phyloP scores from a whole-genome alignment of 805 yeast species.

The Priceomyces medius region DNA sequence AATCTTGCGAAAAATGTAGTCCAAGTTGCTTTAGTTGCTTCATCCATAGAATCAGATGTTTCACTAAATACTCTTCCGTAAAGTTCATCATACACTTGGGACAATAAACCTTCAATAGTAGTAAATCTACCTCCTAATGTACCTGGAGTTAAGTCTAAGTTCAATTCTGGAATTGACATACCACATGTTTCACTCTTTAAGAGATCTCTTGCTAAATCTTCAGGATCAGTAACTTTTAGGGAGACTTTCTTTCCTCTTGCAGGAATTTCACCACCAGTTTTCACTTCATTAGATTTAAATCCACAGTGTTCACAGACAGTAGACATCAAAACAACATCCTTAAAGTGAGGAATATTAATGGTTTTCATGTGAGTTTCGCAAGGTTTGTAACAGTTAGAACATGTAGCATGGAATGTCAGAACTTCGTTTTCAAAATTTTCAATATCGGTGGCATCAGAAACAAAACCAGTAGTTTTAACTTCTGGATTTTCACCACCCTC shows the following conservation, averaged over 20 bases:
- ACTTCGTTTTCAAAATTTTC: conserved; percentile 88
- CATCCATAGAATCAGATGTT: conserved; percentile 90
- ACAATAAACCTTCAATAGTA: conserved; percentile 88
- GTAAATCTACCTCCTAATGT: conserved; percentile 98
- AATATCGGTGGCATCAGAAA: conserved; percentile 72
- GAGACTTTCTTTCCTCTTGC: conserved; percentile 74
- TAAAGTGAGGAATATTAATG: conserved; percentile 95
- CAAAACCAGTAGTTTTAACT: conserved; percentile 50
- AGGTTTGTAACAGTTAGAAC: conserved; percentile 81
- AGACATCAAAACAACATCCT: conserved; percentile 95
- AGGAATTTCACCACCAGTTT: conserved; percentile 97
- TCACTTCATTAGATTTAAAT: conserved; percentile 94
- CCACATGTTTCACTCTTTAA: conserved; percentile 94
- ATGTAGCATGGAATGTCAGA: conserved; percentile 87
- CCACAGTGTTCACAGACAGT: conserved; percentile 93
- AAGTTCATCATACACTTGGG: conserved; percentile 87
- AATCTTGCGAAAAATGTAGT: conserved; percentile 67
- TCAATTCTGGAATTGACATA: conserved; percentile 79
- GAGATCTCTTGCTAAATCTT: conserved; percentile 91
- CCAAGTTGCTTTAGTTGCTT: conserved; percentile 79
- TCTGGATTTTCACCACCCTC: conserved; percentile 3
- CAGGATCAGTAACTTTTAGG: conserved; percentile 78
- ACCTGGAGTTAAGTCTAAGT: conserved; percentile 89
- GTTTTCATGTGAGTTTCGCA: conserved; percentile 96
- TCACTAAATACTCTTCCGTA: conserved; percentile 79